Evolutionary conservation across 352 stramenopile species (phyloP).

Genomic region (Phytophthora meadii): DNA sequence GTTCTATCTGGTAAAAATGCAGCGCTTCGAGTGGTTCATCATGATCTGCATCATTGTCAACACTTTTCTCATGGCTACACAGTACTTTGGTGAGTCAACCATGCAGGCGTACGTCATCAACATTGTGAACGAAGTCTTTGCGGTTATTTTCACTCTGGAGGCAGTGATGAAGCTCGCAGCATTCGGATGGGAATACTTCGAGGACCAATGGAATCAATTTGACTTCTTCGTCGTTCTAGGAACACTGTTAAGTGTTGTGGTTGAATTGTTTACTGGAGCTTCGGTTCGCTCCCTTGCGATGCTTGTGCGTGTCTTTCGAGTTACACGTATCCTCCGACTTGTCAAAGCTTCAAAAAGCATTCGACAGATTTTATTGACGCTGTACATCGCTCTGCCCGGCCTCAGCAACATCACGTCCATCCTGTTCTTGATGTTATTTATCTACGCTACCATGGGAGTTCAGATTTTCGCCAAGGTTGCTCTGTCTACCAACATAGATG

Average conservation of each 20-base stretch:
- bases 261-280: constrained; percentile 60
- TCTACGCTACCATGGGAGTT: constrained; percentile 93
- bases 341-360: constrained; percentile 90
- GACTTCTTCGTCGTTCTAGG: constrained; percentile 86
- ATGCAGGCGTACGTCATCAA: constrained; percentile 63
- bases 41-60: constrained; percentile 92
- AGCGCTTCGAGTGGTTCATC: constrained; percentile 89
- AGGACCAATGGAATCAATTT: constrained; percentile 90
- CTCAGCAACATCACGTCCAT: constrained; percentile 93
- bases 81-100: constrained; percentile 85
- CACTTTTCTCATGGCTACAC: constrained; percentile 87
- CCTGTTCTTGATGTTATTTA: constrained; percentile 94
- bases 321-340: constrained; percentile 86
- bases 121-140: constrained; percentile 89
- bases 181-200: constrained; percentile 84
- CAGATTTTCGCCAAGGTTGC: constrained; percentile 93
- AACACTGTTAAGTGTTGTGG: constrained; percentile 66
- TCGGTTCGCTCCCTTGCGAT: constrained; percentile 83
- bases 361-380: constrained; percentile 89
- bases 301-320: constrained; percentile 91
- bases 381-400: constrained; percentile 89
- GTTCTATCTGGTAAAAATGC: constrained; percentile 73
- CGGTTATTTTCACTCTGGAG: constrained; percentile 89
- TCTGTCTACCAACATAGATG: constrained; percentile 74
- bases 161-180: constrained; percentile 88